Base-by-base conservation (phyloP, 768 basidiomycete genomes). In the Flagelloscypha sp. region DNA sequence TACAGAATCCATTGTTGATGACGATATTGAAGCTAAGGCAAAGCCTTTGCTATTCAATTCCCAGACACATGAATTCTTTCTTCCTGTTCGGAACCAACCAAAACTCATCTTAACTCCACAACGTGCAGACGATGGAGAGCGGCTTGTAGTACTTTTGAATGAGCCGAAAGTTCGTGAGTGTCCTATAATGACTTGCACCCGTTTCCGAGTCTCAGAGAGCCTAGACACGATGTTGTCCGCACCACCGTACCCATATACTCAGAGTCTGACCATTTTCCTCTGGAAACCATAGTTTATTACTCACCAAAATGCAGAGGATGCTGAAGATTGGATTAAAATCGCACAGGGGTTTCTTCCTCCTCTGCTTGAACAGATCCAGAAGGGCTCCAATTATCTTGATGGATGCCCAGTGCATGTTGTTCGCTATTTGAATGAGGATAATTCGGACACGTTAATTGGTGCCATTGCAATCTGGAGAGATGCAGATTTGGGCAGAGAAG, bases 101-200 rank as follows among this genome's bases (percentile, higher is more conserved):
- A 50, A 62, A 38, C 67, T 71, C 24, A 58, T 70, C 33, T 41
- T 70, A 28, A 70, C 69, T 3, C 55, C 68, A 15, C 63, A 61
- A 7, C 66, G 70, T 24, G 27, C 45, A 18, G 49, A 43, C 30
- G 67, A 71, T 37, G 53, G 44, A 13, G 51, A 52, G 15, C 33
- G 41, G 6, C 18, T 50, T 9, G 46, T 48, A 11, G 44, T 50
- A 5, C 47, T 57, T 38, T 41, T 72, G 42, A 72, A 68, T 28
- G 62, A 72, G 13, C 30, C 9, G 25, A 27, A 15, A 27, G 25
- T 27, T 9, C 9, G 25, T 27, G 9, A 27, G 25, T 27, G 44
- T 57, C 58, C 2, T n/a, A n/a, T n/a, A n/a, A n/a, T n/a, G n/a
- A n/a, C n/a, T n/a, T n/a, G n/a, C n/a, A n/a, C n/a, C n/a, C n/a